These are phyloP conservation scores for Leccinum sublutescens DNA, from an alignment of 768 basidiomycete genomes.

Conservation along the genomic window DNA sequence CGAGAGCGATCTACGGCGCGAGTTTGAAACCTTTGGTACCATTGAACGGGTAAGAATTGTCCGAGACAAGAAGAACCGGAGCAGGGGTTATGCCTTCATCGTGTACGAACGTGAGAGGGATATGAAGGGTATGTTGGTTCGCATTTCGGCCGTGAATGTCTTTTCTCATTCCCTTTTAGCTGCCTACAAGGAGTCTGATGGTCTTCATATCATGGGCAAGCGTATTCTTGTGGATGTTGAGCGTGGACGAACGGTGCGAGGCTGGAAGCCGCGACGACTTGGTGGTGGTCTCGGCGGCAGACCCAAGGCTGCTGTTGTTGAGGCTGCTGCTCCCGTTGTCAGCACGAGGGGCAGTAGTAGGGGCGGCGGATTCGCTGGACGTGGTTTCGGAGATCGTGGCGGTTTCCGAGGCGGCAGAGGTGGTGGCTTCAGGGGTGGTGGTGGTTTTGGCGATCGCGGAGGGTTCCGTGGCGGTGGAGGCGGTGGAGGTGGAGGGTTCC, in stretches of 20 bases:
- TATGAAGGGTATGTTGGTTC: slow-evolving; percentile 81
- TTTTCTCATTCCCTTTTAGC: slow-evolving; percentile 41
- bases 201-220: slow-evolving; percentile 93
- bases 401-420: slow-evolving; percentile 43
- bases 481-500: slow-evolving; percentile 33
- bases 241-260: slow-evolving; percentile 94
- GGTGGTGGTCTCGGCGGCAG: slow-evolving; percentile 99
- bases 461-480: slow-evolving; percentile 25
- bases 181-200: slow-evolving; percentile 98
- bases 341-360: slow-evolving; percentile 28
- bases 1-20: slow-evolving; percentile 88
- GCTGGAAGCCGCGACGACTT: slow-evolving; percentile 95
- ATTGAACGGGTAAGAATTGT: slow-evolving; percentile 95
- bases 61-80: slow-evolving; percentile 82
- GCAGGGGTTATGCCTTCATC: slow-evolving; percentile 93
- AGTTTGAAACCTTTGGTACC: slow-evolving; percentile 93
- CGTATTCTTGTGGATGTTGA: slow-evolving; percentile 97
- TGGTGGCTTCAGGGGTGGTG: slow-evolving; percentile 33
- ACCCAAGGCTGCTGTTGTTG: slow-evolving; percentile 68
- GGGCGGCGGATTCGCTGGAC: slow-evolving; percentile 43
- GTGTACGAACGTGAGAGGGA: slow-evolving; percentile 98
- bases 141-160: slow-evolving; percentile 10
- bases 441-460: too few relatives aligned
- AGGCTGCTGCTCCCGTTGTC: slow-evolving; percentile 33
- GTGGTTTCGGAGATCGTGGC: slow-evolving; percentile 36